These are phyloP conservation scores for Letharia columbiana DNA, from an alignment of 495 filamentous ascomycete species.

Conservation along the genomic window DNA sequence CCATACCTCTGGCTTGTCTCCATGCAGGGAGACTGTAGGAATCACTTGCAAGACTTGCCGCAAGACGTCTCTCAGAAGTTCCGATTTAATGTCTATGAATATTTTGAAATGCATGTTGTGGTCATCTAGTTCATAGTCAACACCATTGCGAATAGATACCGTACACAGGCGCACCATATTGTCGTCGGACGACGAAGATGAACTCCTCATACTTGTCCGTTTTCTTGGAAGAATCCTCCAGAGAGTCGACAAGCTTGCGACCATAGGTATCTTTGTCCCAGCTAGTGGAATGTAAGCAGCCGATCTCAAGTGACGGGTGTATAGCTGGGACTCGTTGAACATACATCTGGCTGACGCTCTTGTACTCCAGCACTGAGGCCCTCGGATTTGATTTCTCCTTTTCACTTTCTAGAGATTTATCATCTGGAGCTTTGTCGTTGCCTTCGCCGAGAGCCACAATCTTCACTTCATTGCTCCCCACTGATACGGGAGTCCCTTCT, in stretches of 20 bases:
- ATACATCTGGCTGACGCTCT: conserved; percentile 16
- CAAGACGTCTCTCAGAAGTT: conserved; percentile 29
- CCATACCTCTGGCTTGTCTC: conserved; percentile 24
- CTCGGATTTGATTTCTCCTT: conserved; percentile 8
- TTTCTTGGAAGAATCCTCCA: conserved; percentile 13
- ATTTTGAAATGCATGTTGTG: conserved; percentile 24
- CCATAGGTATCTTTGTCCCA: conserved; percentile 16
- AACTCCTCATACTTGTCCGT: conserved; percentile 14
- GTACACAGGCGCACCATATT: conserved; percentile 6
- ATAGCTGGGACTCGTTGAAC: neutral
- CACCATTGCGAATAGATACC: neutral
- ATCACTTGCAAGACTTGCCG: conserved; percentile 28
- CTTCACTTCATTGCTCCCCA: neutral
- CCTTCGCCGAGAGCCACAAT: neutral
- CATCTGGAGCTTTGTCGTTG: neutral
- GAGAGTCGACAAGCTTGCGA: conserved; percentile 15
- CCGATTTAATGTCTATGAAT: conserved; percentile 24
- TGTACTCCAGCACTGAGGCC: conserved; percentile 13
- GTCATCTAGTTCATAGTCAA: conserved; percentile 6
- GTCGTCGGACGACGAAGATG: conserved; percentile 11
- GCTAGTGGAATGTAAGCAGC: neutral
- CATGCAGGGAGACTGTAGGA: conserved; percentile 30
- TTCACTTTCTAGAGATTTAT: neutral
- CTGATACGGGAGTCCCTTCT: neutral
- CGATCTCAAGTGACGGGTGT: neutral